Percentiles rank a stretch among this genome's conserved stretches.
phyloP scores from a whole-genome alignment of 108 stramenopile genomes.

The Fistulifera pelliculosa region DNA sequence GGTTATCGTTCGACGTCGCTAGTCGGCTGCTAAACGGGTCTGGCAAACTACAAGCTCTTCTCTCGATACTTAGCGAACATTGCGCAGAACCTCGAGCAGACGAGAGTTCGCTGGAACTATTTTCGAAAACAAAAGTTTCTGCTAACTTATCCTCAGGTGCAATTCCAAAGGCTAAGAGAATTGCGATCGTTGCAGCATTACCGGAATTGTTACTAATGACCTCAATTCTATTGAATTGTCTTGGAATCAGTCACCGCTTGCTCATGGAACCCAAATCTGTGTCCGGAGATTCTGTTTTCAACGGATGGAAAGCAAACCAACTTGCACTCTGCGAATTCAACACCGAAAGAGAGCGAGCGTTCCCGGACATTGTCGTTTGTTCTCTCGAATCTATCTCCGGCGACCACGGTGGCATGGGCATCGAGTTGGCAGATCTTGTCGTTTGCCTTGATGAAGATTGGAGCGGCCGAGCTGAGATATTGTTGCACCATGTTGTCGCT shows the following conservation, averaged over 20 bases:
- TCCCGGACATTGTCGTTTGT: slow-evolving; percentile 39
- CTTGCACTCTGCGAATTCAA: slow-evolving; percentile 39
- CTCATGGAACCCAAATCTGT: slow-evolving; percentile 2
- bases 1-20: slow-evolving; percentile 9
- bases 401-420: slow-evolving; percentile 44
- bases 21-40: slow-evolving; percentile 35
- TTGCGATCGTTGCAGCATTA: slow-evolving; percentile 64
- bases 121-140: neutral
- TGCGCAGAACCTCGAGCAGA: slow-evolving; percentile 21
- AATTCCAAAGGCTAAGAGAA: slow-evolving; percentile 18
- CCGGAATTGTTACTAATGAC: slow-evolving; percentile 43
- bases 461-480: slow-evolving; percentile 53
- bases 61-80: slow-evolving; percentile 34
- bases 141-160: too few species aligned
- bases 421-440: slow-evolving; percentile 50
- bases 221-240: slow-evolving; percentile 49
- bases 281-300: neutral
- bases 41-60: slow-evolving; percentile 56
- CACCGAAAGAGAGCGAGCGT: slow-evolving; percentile 1
- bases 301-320: slow-evolving; percentile 26
- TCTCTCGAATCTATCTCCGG: slow-evolving; percentile 46
- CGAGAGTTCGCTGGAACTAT: slow-evolving; percentile 1
- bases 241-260: slow-evolving; percentile 52
- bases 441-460: slow-evolving; percentile 82
- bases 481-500: slow-evolving; percentile 26